Conservation (phyloP, 768 basidiomycete species). For the Phanerodontia chrysosporium region DNA sequence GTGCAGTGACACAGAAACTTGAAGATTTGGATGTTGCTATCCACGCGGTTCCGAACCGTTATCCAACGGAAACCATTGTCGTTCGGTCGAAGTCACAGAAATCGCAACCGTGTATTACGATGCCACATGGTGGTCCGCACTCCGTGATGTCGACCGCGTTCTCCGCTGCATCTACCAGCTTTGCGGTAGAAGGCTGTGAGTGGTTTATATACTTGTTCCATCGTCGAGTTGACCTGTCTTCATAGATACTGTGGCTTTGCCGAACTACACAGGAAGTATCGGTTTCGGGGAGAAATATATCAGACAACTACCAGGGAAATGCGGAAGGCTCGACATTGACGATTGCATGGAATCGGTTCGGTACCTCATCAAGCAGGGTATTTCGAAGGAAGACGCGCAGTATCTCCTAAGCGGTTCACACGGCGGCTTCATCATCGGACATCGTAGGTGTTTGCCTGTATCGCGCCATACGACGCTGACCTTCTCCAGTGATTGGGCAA, state of each 20-base stretch:
- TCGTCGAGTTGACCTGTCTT: too few relatives aligned
- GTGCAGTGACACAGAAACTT: slow-evolving; percentile 41
- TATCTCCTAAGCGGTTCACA: slow-evolving; percentile 66
- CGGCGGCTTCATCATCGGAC: slow-evolving; percentile 60
- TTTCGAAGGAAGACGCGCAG: slow-evolving; percentile 48
- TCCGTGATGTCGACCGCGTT: slow-evolving; percentile 29
- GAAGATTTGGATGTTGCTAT: slow-evolving; percentile 37
- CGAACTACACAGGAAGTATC: slow-evolving; percentile 65
- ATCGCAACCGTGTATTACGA: slow-evolving; percentile 41
- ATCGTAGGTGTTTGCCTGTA: slow-evolving; percentile 38
- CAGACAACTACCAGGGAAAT: slow-evolving; percentile 48
- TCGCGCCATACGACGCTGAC: not conserved
- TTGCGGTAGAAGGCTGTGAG: slow-evolving; percentile 62
- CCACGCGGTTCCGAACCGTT: slow-evolving; percentile 44
- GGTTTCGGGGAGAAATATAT: slow-evolving; percentile 66
- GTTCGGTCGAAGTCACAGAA: slow-evolving; percentile 28
- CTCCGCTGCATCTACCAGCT: slow-evolving; percentile 35
- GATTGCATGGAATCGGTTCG: slow-evolving; percentile 55
- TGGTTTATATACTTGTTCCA: too few relatives aligned
- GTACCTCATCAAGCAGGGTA: slow-evolving; percentile 45
- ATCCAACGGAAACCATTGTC: slow-evolving; percentile 53
- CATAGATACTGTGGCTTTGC: slow-evolving; percentile 55
- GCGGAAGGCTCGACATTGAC: slow-evolving; percentile 61
- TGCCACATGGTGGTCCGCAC: slow-evolving; percentile 20
- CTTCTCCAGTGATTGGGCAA: slow-evolving; percentile 52